phyloP scores from a whole-genome alignment of 2,329 filamentous ascomycete species.

The Neofusicoccum cordaticola region DNA sequence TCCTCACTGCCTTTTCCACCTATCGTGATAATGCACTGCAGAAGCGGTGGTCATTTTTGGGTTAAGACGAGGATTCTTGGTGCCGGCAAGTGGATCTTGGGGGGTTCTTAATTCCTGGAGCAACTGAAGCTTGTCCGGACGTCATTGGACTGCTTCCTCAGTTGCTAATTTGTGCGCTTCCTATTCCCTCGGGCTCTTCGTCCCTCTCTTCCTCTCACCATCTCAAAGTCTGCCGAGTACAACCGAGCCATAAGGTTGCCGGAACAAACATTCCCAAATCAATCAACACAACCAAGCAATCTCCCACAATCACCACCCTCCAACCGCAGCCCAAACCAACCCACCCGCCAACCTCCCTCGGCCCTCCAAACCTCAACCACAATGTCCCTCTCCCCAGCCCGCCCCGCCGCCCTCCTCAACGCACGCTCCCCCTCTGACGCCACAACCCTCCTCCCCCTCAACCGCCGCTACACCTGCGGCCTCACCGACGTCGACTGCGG shows the following conservation, averaged over 20 bases:
- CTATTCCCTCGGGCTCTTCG: not conserved
- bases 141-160: not conserved
- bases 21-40: not conserved
- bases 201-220: not conserved
- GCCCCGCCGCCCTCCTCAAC: not conserved
- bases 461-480: conserved; percentile 2
- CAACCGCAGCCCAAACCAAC: no score
- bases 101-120: no score
- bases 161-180: not conserved
- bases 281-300: not conserved
- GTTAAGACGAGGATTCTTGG: not conserved
- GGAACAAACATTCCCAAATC: no score
- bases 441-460: not conserved
- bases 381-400: not conserved
- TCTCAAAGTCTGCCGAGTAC: not conserved
- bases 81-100: not conserved
- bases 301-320: not conserved
- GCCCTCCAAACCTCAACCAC: not conserved
- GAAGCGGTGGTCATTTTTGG: not conserved
- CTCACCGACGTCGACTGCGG: not conserved
- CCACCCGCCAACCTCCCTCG: no score
- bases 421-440: not conserved
- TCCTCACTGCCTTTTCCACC: not conserved
- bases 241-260: not conserved
- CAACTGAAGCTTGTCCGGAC: not conserved